These are phyloP conservation scores for Fragilariopsis cylindrus DNA, from an alignment of 108 stramenopile species.

Conservation along the genomic window DNA sequence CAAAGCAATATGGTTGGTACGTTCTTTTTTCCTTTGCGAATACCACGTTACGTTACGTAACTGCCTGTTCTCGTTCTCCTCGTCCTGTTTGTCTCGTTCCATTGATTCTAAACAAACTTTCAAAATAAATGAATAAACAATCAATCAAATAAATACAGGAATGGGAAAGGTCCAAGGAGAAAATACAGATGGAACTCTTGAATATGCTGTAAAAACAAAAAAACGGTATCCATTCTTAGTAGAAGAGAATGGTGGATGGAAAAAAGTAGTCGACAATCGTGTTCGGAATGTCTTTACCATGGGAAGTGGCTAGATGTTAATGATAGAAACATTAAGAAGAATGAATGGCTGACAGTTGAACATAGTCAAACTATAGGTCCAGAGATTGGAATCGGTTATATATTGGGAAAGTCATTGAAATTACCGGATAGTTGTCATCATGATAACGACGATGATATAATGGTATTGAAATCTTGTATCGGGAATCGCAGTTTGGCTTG, in stretches of 20 bases:
- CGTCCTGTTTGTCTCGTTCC: too few species aligned
- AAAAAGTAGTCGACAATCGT: not conserved
- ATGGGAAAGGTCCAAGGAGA: constrained; percentile 25
- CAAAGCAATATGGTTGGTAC: constrained; percentile 45
- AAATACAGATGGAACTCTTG: constrained; percentile 24
- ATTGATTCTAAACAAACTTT: too few species aligned
- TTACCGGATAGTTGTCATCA: constrained; percentile 13
- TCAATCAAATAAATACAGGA: not conserved
- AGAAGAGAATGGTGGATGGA: constrained; percentile 18
- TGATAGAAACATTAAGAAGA: constrained; percentile 12
- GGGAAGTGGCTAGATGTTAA: constrained; percentile 21
- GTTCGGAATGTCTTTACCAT: constrained; percentile 32
- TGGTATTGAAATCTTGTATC: constrained; percentile 41
- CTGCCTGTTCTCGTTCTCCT: too few species aligned
- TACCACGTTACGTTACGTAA: too few species aligned
- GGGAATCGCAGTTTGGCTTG: constrained; percentile 38
- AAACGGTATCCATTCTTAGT: constrained; percentile 27
- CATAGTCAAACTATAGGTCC: constrained; percentile 37
- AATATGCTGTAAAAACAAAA: constrained; percentile 32
- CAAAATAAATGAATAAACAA: too few species aligned
- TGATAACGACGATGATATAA: constrained; percentile 17
- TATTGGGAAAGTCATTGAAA: constrained; percentile 31
- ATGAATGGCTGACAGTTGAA: constrained; percentile 32
- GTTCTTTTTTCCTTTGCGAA: not conserved
- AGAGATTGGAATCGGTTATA: constrained; percentile 46